Base-by-base conservation (phyloP, 1,284 basidiomycete genomes). In the Rhodotorula sp. region DNA sequence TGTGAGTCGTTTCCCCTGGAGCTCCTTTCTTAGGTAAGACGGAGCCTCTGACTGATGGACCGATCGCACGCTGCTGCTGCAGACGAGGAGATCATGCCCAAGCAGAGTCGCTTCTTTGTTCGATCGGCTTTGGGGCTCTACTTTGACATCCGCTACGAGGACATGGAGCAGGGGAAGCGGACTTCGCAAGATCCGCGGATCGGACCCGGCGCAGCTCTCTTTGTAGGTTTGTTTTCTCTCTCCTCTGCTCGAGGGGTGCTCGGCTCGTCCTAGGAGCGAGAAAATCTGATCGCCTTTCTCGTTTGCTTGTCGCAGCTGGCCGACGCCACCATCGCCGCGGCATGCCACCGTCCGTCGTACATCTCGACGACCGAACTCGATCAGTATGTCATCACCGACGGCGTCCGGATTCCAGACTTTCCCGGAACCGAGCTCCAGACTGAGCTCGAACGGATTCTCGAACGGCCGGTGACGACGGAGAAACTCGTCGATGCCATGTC, bases 351-450 rank as follows among this genome's bases (percentile, higher is more conserved):
- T 5, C 74, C 71, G 2, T 71, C 65, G 5, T 73, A 65, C 67
- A 71, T 76, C 52, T 59, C 71, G n/a, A 61, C 69, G 1, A 47
- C 18, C 58, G 74, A 76, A 49, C 64, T 76, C 62, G 64, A 67
- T 21, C 31, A 18, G 34, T 71, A 69, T 63, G 69, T 67, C 54
- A n/a, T 67, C 12, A 49, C 62, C 10, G 64, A 68, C 48, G 67
- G 71, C 18, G 67, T 73, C 16, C 49, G 47, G 3, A 51, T 76
- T 10, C 74, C 74, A 47, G 67, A 76, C 52, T 70, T 76, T 23
- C 64, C 62, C 31, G 63, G 66, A 15, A 58, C 67, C 3, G 57
- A 64, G 10, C 69, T 75, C 1, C 48, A 39, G 21, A 31, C 61
- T 23, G 68, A 66, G 43, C 62, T 75, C 23, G 49, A 59, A 15